Conservation (phyloP, 164 flowering plant species). For the Vitis riparia region DNA sequence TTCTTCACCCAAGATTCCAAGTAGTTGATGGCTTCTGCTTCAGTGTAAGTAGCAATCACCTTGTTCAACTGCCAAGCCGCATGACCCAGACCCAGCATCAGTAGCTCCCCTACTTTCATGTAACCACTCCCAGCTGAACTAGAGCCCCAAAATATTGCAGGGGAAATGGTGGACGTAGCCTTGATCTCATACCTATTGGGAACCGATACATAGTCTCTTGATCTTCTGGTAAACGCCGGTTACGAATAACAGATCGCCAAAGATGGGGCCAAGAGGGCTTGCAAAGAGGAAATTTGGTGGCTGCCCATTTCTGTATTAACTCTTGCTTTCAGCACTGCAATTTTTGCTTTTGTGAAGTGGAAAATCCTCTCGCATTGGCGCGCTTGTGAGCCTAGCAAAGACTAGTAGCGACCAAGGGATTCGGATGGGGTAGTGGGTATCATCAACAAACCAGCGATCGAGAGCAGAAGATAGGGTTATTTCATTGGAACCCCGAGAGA, state of each 20-base stretch:
- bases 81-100: constrained; percentile 14
- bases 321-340: constrained; percentile 27
- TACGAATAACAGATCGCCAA: constrained; percentile 33
- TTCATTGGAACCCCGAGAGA: constrained; percentile 16
- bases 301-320: constrained; percentile 17
- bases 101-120: constrained; percentile 30
- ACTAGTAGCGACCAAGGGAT: constrained; percentile 8
- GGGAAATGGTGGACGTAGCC: constrained; percentile 34
- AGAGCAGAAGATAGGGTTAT: constrained; percentile 21
- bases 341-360: constrained; percentile 20
- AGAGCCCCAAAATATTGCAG: constrained; percentile 40
- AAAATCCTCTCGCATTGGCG: constrained; percentile 3
- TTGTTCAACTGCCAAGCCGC: constrained; percentile 34
- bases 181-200: constrained; percentile 13
- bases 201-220: constrained; percentile 9
- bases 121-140: not conserved
- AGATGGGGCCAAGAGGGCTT: constrained; percentile 33
- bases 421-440: constrained; percentile 5
- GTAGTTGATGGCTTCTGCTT: not conserved
- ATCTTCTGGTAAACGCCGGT: not conserved
- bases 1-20: constrained; percentile 16
- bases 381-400: not conserved
- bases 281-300: constrained; percentile 32
- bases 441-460: constrained; percentile 24
- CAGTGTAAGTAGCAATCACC: constrained; percentile 8